Conservation (phyloP, 164 flowering plant species). For the Houttuynia cordata region DNA sequence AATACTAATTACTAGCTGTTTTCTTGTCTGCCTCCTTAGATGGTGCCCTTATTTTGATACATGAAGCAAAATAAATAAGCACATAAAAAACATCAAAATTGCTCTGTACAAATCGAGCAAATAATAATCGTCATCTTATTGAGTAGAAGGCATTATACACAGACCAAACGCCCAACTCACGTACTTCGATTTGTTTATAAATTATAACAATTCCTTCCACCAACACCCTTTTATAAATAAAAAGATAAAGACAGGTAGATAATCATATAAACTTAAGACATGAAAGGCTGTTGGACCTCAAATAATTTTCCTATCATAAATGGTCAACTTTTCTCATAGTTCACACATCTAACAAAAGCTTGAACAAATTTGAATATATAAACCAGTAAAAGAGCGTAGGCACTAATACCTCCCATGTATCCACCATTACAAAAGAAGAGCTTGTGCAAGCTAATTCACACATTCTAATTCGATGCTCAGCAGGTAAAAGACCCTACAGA, state of each 20-base stretch:
- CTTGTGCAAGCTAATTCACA: constrained; percentile 70
- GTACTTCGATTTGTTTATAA: no score
- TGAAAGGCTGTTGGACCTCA: neutral
- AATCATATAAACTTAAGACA: neutral
- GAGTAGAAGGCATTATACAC: no score
- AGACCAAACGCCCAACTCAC: no score
- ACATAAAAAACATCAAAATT: no score
- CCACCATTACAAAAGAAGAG: constrained; percentile 86
- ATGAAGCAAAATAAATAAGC: no score
- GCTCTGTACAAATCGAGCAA: no score
- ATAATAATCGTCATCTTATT: no score
- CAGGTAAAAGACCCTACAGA: constrained; percentile 58
- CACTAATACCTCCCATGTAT: constrained; percentile 81
- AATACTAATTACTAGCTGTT: no score
- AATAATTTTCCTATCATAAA: no score
- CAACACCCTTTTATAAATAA: neutral
- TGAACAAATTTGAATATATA: neutral
- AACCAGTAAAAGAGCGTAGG: neutral
- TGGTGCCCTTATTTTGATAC: no score
- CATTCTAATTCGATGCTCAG: constrained; percentile 66
- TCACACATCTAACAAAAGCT: neutral
- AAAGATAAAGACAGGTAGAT: neutral
- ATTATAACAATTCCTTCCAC: no score
- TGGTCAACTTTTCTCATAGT: neutral
- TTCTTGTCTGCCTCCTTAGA: no score